Evolutionary conservation across 2,329 filamentous ascomycete genomes (phyloP).

Genomic region (Tolypocladium sp.): DNA sequence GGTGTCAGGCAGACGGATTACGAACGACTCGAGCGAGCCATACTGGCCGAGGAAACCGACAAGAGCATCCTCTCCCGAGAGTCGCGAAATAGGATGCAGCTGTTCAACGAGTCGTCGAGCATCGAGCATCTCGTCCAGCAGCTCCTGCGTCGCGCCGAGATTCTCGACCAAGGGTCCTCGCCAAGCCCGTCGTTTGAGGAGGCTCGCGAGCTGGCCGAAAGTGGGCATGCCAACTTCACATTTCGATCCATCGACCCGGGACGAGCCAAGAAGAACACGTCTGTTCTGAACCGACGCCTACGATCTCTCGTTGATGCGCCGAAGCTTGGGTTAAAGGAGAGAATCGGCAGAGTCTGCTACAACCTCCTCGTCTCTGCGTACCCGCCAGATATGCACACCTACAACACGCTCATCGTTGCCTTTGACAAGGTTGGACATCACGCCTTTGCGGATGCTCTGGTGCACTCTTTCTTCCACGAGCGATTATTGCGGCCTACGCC

Average conservation of each 20-base stretch:
- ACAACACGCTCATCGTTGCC: slow-evolving; percentile 61
- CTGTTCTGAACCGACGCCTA: slow-evolving; percentile 18
- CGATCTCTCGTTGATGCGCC: slow-evolving; percentile 16
- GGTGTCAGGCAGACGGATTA: slow-evolving; percentile 16
- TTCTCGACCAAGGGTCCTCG: slow-evolving; percentile 9
- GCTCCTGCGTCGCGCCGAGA: slow-evolving; percentile 18
- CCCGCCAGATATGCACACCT: slow-evolving; percentile 58
- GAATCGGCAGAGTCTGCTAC: slow-evolving; percentile 41
- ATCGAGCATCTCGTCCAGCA: slow-evolving; percentile 17
- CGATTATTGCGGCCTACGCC: slow-evolving; percentile 37
- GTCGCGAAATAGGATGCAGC: slow-evolving; percentile 14
- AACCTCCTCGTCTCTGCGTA: slow-evolving; percentile 55
- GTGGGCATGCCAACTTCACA: slow-evolving; percentile 11
- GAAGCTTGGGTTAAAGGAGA: slow-evolving; percentile 19
- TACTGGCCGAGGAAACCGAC: slow-evolving; percentile 18
- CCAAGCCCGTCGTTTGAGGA: slow-evolving; percentile 19
- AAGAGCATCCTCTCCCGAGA: slow-evolving; percentile 9
- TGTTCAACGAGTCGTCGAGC: slow-evolving; percentile 15
- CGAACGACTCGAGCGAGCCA: slow-evolving; percentile 17
- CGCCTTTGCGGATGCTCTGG: slow-evolving; percentile 41
- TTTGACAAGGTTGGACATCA: slow-evolving; percentile 44
- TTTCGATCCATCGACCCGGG: slow-evolving; percentile 17
- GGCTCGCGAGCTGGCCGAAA: slow-evolving; percentile 13
- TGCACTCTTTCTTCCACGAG: slow-evolving; percentile 38
- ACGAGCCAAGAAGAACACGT: slow-evolving; percentile 14